Base-by-base conservation (phyloP, 495 filamentous ascomycete genomes). In the Podospora pseudocomata region DNA sequence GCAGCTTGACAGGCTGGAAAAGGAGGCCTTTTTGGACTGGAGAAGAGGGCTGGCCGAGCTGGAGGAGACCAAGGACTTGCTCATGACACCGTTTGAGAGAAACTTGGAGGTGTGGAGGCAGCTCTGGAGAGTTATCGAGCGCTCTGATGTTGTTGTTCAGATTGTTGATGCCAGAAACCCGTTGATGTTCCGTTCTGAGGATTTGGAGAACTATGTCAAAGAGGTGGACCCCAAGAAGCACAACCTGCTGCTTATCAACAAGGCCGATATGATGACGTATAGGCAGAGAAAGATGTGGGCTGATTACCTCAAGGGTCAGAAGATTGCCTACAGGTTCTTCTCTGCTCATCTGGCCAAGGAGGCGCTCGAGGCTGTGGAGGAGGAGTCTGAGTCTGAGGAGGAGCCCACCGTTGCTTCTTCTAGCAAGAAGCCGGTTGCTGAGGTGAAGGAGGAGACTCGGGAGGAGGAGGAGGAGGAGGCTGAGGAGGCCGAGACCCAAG, bases 71-170 rank as follows among this genome's bases (percentile, higher is more conserved):
- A 85, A 97, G 57, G 96, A 98, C 78, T 81, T 99, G 65, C 82
- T 98, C 64, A 96, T 99, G 93, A 99, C 96, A 2, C 96, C 96
- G 0, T 99, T 99, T 73, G 96, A 99, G 84, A 86, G 95, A 44
- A 99, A 99, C 78, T 71, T 99, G 68, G 96, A 99, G 77, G 94
- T 99, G 61, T 99, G 96, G 96, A 87, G 96, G 75, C 96, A 99
- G 78, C 75, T 99, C 72, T 99, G 96, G 96, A 87, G 96, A 80
- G 96, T 99, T 61, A 97, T 99, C 72, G 96, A 99, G 82, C 86
- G 96, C 27, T 97, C 92, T 9, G 95, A 99, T 78, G 80, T 99
- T 27, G 87, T 99, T 2, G 95, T 98, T 60, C 96, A 99, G 83
- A 99, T 99, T 81, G 96, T 98, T 69, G 96, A 99, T 82, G 96